These are phyloP conservation scores for Schizophyllum amplum DNA, from an alignment of 1,284 basidiomycete species.

Conservation along the genomic window DNA sequence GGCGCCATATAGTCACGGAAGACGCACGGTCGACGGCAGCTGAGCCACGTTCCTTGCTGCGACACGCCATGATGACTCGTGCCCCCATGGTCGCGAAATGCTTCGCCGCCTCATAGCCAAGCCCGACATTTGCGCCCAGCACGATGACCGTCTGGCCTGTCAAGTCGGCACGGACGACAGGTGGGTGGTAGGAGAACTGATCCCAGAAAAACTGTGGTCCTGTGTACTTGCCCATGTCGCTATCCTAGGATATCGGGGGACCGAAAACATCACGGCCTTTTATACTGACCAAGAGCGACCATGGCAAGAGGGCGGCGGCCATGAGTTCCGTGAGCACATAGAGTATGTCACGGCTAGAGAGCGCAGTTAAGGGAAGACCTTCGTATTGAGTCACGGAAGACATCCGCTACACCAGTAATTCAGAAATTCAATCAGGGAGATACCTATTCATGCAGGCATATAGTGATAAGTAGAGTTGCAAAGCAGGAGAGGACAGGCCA, in stretches of 20 bases:
- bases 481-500: no score
- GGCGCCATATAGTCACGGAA: neutral
- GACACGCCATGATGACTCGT: conserved; percentile 31
- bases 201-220: conserved; percentile 13
- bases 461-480: no score
- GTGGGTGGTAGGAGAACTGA: conserved; percentile 22
- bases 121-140: conserved; percentile 30
- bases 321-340: no score
- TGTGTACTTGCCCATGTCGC: conserved; percentile 10
- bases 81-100: conserved; percentile 35
- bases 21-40: conserved; percentile 25
- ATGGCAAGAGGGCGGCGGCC: neutral
- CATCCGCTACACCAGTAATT: no score
- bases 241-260: no score
- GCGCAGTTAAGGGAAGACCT: no score
- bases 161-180: conserved; percentile 21
- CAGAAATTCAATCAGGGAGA: no score
- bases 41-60: conserved; percentile 27
- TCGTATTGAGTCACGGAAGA: no score
- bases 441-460: no score
- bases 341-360: no score
- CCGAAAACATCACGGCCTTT: no score
- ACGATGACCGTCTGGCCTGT: conserved; percentile 25
- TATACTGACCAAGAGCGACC: no score
- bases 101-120: conserved; percentile 35